Base-by-base conservation (phyloP, 2,329 filamentous ascomycete genomes). In the Colletotrichum sp. region DNA sequence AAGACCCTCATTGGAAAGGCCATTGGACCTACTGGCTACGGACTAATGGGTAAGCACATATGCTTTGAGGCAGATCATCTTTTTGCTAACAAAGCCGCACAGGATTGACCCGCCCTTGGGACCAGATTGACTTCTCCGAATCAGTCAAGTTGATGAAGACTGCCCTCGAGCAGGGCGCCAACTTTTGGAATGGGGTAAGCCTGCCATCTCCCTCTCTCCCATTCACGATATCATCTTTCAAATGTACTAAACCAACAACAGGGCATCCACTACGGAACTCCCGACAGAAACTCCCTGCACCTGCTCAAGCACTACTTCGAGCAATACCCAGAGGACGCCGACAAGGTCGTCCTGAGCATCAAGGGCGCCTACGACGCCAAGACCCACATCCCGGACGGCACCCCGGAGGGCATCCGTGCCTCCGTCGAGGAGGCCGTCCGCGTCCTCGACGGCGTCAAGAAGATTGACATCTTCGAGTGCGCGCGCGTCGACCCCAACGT, bases 301-400 rank as follows among this genome's bases (percentile, higher is more conserved):
- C 83, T 92, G 18, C 80, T 92, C 59, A 86, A 89, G 66, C 83
- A 87, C 39, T 92, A 92, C 81, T 91, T 92, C 79, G 84, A 85
- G 24, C 84, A 86, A 57, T 87, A 92, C 80, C 90, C 90, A 1
- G 87, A 90, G 75, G 88, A 92, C 76, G 89, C 89, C 4, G 82
- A 86, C 26, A 89, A 91, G 79, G 87, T 92, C 2, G 85, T 91
- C 8, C 82, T 92, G 15, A 88, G 86, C 77, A 86, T 92, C 79
- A 92, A 92, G 80, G 89, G 90, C 10, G 89, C 86, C 1, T 65
- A 86, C 28, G 80, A 85, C 49, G 68, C 9, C 26, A 65, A 62
- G 55, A 34, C 59, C 9, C 68, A 71, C 34, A 49, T 12, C 32
- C 84, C 88, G 0, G 86, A 90, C 76, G 85, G 88, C 21, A 88